phyloP scores from a whole-genome alignment of 2,329 filamentous ascomycete genomes.

The Aspergillus aculeatinus region DNA sequence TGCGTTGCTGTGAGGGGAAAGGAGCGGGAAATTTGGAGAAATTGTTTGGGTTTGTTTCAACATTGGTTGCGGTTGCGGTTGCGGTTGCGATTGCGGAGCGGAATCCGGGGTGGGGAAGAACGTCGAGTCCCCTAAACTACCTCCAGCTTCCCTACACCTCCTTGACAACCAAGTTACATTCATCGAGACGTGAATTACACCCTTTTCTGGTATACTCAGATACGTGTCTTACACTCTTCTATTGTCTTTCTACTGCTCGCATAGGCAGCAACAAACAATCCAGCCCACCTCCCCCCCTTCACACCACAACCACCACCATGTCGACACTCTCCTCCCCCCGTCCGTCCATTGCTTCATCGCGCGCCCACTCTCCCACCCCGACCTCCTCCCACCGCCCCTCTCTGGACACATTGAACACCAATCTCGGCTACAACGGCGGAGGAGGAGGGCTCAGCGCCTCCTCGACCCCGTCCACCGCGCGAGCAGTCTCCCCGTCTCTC shows the following conservation, averaged over 20 bases:
- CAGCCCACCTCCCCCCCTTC: too few species aligned
- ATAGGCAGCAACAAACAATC: neutral
- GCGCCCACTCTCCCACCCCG: constrained; percentile 58
- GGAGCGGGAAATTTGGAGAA: neutral
- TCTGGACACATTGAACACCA: constrained; percentile 64
- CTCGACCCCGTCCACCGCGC: constrained; percentile 42
- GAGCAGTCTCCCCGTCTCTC: constrained; percentile 38
- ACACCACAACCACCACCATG: constrained; percentile 40
- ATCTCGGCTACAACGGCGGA: constrained; percentile 40
- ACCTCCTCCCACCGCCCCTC: constrained; percentile 75
- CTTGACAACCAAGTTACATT: too few species aligned
- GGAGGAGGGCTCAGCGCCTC: constrained; percentile 43
- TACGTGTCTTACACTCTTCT: neutral
- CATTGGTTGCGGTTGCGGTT: neutral
- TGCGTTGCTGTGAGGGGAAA: neutral
- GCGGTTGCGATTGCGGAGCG: constrained; percentile 14
- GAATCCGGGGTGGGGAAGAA: constrained; percentile 25
- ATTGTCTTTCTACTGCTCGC: constrained; percentile 9
- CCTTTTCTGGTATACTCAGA: neutral
- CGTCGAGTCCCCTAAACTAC: neutral
- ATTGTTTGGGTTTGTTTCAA: neutral
- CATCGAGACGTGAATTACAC: too few species aligned
- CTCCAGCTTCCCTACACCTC: neutral
- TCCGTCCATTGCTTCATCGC: constrained; percentile 58
- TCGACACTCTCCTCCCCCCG: constrained; percentile 61